Base-by-base conservation (phyloP, 257 asterid species). In the Solanum stenotomum region DNA sequence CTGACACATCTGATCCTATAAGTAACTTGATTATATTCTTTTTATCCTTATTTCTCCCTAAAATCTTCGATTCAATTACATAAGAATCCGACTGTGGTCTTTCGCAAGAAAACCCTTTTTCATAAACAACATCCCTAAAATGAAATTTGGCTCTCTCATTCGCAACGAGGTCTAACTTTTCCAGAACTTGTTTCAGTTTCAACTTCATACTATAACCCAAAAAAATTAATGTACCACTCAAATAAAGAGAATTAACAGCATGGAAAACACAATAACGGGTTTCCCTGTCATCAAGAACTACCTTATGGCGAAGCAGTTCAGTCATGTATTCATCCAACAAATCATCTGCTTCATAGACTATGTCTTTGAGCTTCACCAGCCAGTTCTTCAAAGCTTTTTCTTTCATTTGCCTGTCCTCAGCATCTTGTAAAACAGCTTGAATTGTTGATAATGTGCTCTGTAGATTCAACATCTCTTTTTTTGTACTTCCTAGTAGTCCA, bases 291-390 rank as follows among this genome's bases (percentile, higher is more conserved):
- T 49, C 71, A 10, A 76, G 46, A 70, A 42, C n/a, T 27, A 72
- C 88, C 83, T 70, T 42, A 56, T 49, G 35, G 11, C 56, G 59
- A 12, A 71, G 72, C 16, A 86, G 3, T 29, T 72, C 85, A 44
- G 88, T 86, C 68, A 29, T 27, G 71, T 75, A 86, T 34, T 86
- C 88, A 86, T 86, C 88, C 61, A 86, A 29, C 72, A 86, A 71
- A 86, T 86, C 88, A 70, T 86, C 85, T n/a, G 83, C 71, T 29
- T 72, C 88, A 31, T 86, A 86, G 13, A 75, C 23, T 22, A 86
- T 70, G 40, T 71, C 88, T 52, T 72, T 75, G 49, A 86, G 88
- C 56, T 86, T 86, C 74, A 70, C 12, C 29, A 86, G 56, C 88
- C 88, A 86, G 5, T 86, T 75, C 83, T 49, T 72, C 15, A 86